Conservation (phyloP, 495 filamentous ascomycete genomes). For the Penicillium angulare region DNA sequence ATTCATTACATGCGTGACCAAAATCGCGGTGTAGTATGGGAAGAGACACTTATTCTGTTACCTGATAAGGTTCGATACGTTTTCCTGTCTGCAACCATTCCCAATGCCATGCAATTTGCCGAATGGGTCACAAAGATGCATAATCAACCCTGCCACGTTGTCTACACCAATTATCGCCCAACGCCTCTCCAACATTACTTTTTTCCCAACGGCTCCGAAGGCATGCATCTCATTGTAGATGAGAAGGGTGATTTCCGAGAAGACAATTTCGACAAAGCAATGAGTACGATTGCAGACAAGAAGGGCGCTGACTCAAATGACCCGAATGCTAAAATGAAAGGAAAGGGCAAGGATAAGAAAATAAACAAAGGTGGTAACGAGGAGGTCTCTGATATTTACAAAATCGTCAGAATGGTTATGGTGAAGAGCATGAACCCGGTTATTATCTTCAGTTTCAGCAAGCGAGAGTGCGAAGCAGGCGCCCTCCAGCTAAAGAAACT, state of each 20-base stretch:
- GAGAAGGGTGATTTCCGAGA: constrained; percentile 94
- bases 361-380: constrained; percentile 80
- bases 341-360: constrained; percentile 87
- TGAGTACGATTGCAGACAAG: constrained; percentile 83
- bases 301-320: constrained; percentile 82
- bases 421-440: constrained; percentile 92
- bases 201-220: constrained; percentile 89
- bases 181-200: constrained; percentile 97
- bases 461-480: constrained; percentile 86
- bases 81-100: constrained; percentile 97
- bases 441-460: constrained; percentile 99
- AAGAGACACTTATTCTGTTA: constrained; percentile 95
- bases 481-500: constrained; percentile 80
- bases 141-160: constrained; percentile 94
- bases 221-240: constrained; percentile 92
- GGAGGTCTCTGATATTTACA: constrained; percentile 81
- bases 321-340: constrained; percentile 72
- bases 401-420: constrained; percentile 99
- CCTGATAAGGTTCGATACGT: constrained; percentile 98
- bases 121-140: constrained; percentile 99
- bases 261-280: constrained; percentile 94
- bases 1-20: constrained; percentile 94
- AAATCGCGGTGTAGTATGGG: constrained; percentile 90
- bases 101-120: constrained; percentile 98
- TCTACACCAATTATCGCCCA: constrained; percentile 96